A percentile compares a stretch with the other conserved stretches of the same genome.
These are phyloP conservation scores for Pythium rishiriense DNA, from an alignment of 352 stramenopile species.

Conservation along the genomic window DNA sequence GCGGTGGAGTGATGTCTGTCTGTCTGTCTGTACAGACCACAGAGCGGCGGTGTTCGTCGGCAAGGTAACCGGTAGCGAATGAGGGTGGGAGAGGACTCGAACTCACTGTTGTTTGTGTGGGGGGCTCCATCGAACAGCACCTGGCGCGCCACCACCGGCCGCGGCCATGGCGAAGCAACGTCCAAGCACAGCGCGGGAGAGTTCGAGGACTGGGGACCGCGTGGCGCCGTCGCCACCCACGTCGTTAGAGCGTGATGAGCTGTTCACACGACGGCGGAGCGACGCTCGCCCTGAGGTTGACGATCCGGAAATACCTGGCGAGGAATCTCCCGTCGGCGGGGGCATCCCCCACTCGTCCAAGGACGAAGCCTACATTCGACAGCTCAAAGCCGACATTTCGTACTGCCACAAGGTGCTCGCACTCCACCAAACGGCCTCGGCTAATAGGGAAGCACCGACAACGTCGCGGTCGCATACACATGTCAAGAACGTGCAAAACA, in stretches of 20 bases:
- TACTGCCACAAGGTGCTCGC: conserved; percentile 34
- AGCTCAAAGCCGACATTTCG: conserved; percentile 62
- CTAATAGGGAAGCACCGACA: background rate
- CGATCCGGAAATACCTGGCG: background rate
- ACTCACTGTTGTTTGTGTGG: background rate
- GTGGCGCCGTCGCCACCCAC: background rate
- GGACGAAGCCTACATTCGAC: conserved; percentile 52
- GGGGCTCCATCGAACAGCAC: background rate
- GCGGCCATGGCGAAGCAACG: conserved; percentile 33
- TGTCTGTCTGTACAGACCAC: conserved; percentile 32
- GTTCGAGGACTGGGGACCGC: conserved; percentile 15
- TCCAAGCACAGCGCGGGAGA: conserved; percentile 52
- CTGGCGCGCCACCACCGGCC: background rate
- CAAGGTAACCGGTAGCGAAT: conserved; percentile 19
- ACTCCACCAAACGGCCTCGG: conserved; percentile 3
- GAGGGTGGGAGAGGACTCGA: too few relatives aligned
- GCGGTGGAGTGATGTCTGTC: background rate
- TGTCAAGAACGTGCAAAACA: conserved; percentile 61
- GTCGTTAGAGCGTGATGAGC: background rate
- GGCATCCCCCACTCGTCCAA: too few relatives aligned
- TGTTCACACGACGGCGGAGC: background rate
- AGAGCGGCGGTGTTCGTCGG: conserved; percentile 50
- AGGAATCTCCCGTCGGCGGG: background rate
- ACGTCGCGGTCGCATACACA: conserved; percentile 37
- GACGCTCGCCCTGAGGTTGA: conserved; percentile 2